Evolutionary conservation across 352 stramenopile genomes (phyloP), one percentile per base, ranked within the genome.

Genomic region (Globisporangium abappressorium): DNA sequence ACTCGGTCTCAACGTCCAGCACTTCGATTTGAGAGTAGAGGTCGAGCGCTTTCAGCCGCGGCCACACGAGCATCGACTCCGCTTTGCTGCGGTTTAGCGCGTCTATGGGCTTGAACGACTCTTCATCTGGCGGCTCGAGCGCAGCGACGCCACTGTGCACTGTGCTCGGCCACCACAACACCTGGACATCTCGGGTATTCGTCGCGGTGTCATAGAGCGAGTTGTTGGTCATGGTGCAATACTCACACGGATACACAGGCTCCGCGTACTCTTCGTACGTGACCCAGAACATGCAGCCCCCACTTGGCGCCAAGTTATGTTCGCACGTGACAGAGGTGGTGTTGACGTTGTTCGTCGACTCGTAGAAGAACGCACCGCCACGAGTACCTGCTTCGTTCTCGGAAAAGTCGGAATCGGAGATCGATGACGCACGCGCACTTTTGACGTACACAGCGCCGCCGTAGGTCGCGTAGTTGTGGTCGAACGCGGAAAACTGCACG

Each of bases 271-370:
- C 54, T 24, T 68, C 38, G 26, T 78, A 76, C 0, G 78, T 81
- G n/a, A 80, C 41, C 83, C 83, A 92, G 58, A 87, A 92, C 1
- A 92, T 65, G 61, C 83, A 92, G 0, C 83, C 83, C 2, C 81
- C 83, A 41, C 83, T 92, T 51, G 62, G 66, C 0, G 83, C 83
- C 15, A 34, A 60, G 55, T 92, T 92, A 0, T 41, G 22, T 33
- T 38, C 65, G 41, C 80, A 89, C 4, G 62, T 64, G 43, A 88
- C 71, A 8, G 24, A 33, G 2, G 33, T 51, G 1, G 73, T 80
- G 0, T 20, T 65, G 3, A 77, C 57, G 28, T 77, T 80, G 4
- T 28, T 20, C 3, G 76, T 77, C 0, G 70, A 70, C 33, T 76
- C 51, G 28, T 81, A 90, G 43, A 81, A 90, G 20, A 91, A 64